Evolutionary conservation across 805 yeast genomes (phyloP).

Genomic region (Wickerhamomyces canadensis): DNA sequence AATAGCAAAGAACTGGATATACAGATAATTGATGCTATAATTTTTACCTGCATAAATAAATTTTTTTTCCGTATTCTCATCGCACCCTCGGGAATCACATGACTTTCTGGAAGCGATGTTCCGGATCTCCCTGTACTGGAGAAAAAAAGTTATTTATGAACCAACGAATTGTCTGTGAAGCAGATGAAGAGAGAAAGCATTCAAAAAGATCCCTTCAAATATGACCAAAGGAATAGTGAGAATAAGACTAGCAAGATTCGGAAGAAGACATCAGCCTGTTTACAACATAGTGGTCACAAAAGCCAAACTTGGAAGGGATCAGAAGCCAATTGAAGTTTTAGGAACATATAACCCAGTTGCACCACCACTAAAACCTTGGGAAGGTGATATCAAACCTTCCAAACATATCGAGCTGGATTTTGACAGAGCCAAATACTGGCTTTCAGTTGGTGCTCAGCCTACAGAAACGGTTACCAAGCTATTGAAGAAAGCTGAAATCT

Average conservation of each 20-base stretch:
- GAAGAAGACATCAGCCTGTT: slow-evolving; percentile 79
- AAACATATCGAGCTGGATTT: slow-evolving; percentile 85
- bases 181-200: neutral
- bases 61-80: slow-evolving; percentile 1
- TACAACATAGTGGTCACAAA: slow-evolving; percentile 91
- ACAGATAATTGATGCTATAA: too few species aligned
- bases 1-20: neutral
- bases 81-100: neutral
- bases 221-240: slow-evolving; percentile 68
- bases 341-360: slow-evolving; percentile 92
- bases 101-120: neutral
- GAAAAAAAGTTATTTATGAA: neutral
- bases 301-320: slow-evolving; percentile 70
- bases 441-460: slow-evolving; percentile 96
- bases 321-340: slow-evolving; percentile 87
- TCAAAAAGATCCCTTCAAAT: neutral
- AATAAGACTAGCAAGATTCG: slow-evolving; percentile 89
- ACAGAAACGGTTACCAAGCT: slow-evolving; percentile 73
- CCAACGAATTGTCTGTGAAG: too few species aligned
- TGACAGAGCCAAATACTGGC: slow-evolving; percentile 89
- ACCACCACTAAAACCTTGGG: slow-evolving; percentile 57
- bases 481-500: slow-evolving; percentile 72
- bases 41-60: neutral
- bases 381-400: slow-evolving; percentile 50
- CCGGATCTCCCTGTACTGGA: neutral